phyloP scores from a whole-genome alignment of 2,329 filamentous ascomycete species.

The Aspergillus proliferans region DNA sequence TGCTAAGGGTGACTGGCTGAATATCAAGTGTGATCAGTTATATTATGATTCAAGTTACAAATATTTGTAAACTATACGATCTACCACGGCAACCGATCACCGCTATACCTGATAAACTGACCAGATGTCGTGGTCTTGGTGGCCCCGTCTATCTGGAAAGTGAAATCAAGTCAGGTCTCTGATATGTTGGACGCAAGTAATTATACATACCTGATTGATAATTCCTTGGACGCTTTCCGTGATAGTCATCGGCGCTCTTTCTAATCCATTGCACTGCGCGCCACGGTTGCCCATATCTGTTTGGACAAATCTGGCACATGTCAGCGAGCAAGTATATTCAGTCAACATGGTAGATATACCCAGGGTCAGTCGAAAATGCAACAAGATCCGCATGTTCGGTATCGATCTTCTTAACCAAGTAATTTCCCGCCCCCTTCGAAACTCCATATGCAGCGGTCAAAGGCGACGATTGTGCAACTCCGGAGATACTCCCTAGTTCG shows the following conservation, averaged over 20 bases:
- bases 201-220: constrained; percentile 11
- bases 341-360: constrained; percentile 30
- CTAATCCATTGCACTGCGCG: constrained; percentile 25
- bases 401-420: constrained; percentile 15
- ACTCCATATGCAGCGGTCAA: constrained; percentile 15
- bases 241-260: constrained; percentile 29
- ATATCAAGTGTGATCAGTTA: not conserved
- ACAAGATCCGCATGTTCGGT: constrained; percentile 16
- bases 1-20: no score
- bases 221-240: constrained; percentile 32
- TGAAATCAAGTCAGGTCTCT: not conserved
- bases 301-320: constrained; percentile 26
- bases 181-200: not conserved
- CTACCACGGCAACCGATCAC: not conserved
- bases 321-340: not conserved
- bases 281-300: constrained; percentile 39
- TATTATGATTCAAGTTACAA: not conserved
- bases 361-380: constrained; percentile 25
- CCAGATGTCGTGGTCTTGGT: constrained; percentile 2
- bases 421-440: constrained; percentile 19
- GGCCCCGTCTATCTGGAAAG: constrained; percentile 4
- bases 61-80: not conserved
- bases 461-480: constrained; percentile 15
- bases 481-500: constrained; percentile 28
- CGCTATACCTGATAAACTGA: not conserved